phyloP scores from a whole-genome alignment of 306 rosid species.

The Quercus glauca region DNA sequence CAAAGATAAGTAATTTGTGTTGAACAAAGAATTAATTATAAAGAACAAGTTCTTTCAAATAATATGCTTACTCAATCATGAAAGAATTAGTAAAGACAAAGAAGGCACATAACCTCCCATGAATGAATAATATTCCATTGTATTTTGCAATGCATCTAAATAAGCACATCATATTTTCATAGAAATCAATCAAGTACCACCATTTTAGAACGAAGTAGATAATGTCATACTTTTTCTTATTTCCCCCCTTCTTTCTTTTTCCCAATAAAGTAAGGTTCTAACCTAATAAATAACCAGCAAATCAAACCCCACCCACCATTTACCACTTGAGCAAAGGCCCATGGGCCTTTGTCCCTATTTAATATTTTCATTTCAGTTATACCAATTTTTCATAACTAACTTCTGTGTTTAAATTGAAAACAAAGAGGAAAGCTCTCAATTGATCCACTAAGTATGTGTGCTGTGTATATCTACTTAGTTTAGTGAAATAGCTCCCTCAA shows the following conservation, averaged over 20 bases:
- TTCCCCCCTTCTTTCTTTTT: background rate
- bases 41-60: background rate
- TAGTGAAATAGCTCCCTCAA: background rate
- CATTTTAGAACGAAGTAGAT: background rate
- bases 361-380: background rate
- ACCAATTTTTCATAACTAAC: background rate
- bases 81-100: background rate
- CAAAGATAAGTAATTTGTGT: background rate
- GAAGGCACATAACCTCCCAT: background rate
- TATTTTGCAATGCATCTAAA: background rate
- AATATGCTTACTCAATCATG: background rate
- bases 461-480: background rate
- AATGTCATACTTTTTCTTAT: background rate
- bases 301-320: background rate
- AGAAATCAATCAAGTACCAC: background rate
- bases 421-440: background rate
- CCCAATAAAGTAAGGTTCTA: background rate
- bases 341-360: background rate
- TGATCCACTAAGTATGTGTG: background rate
- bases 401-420: background rate
- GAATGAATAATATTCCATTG: background rate
- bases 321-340: background rate
- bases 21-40: background rate
- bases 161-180: background rate
- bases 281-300: background rate